phyloP scores from a whole-genome alignment of 352 stramenopile species.

The Peronosclerospora sorghi region DNA sequence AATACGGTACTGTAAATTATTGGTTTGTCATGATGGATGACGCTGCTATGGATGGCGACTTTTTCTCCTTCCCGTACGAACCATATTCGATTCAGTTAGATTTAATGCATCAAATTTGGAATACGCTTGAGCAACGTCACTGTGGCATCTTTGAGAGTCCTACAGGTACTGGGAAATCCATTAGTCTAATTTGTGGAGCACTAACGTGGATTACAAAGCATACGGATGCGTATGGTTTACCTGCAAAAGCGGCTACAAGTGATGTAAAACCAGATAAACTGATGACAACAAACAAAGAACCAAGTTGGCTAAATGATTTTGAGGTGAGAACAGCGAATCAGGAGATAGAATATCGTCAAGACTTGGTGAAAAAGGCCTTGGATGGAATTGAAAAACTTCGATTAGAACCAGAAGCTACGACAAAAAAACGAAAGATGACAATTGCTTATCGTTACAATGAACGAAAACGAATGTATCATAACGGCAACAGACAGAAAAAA shows the following conservation, averaged over 20 bases:
- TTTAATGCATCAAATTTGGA: constrained; percentile 81
- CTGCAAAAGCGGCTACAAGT: neutral
- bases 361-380: constrained; percentile 33
- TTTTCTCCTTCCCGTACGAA: constrained; percentile 85
- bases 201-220: constrained; percentile 75
- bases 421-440: constrained; percentile 59
- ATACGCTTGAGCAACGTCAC: constrained; percentile 67
- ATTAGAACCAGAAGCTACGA: constrained; percentile 25
- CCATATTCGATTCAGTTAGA: constrained; percentile 86
- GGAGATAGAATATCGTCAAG: constrained; percentile 34
- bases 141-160: constrained; percentile 89
- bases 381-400: constrained; percentile 47
- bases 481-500: constrained; percentile 3
- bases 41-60: constrained; percentile 29
- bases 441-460: constrained; percentile 59
- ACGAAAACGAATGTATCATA: constrained; percentile 25
- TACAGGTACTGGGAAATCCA: constrained; percentile 87
- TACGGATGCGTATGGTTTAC: constrained; percentile 65
- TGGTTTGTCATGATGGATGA: no score
- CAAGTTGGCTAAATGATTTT: constrained; percentile 51
- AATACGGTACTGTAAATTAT: no score
- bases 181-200: constrained; percentile 85
- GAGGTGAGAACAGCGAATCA: constrained; percentile 35
- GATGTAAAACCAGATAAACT: neutral
- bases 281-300: constrained; percentile 22